Base-by-base conservation (phyloP, 2,329 filamentous ascomycete species). In the Penicillium sumatraense region DNA sequence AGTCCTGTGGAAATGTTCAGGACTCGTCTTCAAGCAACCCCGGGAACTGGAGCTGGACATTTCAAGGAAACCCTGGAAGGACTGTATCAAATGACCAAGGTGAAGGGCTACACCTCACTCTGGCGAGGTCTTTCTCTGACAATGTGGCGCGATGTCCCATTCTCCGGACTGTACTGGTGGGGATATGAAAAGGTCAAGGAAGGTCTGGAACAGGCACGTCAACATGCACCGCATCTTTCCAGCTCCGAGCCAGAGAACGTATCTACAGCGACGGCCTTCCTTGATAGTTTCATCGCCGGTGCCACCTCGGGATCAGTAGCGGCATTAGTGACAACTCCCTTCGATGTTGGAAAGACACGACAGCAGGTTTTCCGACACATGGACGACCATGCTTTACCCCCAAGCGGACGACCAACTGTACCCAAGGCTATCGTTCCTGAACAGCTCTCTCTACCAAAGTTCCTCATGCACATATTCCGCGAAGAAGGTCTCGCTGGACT, bases 81-180 rank as follows among this genome's bases (percentile, higher is more conserved):
- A 3, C 75, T 98, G 26, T 81, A 85, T 62, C 86, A 89, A 27
- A 95, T 97, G 91, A 90, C 96, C 1, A 81, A 82, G 9, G 76
- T 78, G 0, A 83, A 90, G 58, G 95, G 95, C 2, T 91, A 95
- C 63, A 82, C 83, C 1, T 91, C 92, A 2, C 79, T 99, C 0
- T 99, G 95, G 95, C 84, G 93, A 53, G 95, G 95, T 0, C 77
- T 99, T 52, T 92, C 89, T 0, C 79, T 99, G 65, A 98, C 93
- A 0, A 83, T 99, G 54, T 99, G 95, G 95, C 85, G 95, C 60
- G 95, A 99, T 70, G 95, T 98, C 0, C 95, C 95, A 0, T 99
- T 99, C 69, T 98, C 93, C 1, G 95, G 90, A 3, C 84, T 99
- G 41, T 99, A 99, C 78, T 99, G 95, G 95, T 96, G 90, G 87